These are phyloP conservation scores for Xylaria sp. DNA, from an alignment of 2,329 filamentous ascomycete genomes.

Conservation along the genomic window DNA sequence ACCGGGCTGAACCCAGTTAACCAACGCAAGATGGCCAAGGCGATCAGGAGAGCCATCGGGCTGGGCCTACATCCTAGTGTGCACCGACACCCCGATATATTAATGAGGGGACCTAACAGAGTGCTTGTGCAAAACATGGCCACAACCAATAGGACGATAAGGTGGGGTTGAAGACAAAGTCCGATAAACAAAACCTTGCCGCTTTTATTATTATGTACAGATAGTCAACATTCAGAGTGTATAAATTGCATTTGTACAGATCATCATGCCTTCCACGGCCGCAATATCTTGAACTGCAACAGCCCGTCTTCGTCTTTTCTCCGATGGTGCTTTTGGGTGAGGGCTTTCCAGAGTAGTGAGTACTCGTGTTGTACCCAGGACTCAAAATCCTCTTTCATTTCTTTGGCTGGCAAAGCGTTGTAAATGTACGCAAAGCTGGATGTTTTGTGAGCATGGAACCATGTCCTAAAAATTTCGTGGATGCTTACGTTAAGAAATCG, in stretches of 20 bases:
- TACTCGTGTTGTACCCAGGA: constrained; percentile 74
- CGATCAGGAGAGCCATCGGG: constrained; percentile 85
- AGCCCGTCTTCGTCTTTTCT: constrained; percentile 51
- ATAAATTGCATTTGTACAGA: too few relatives aligned
- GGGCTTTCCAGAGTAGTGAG: constrained; percentile 69
- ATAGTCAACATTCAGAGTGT: too few relatives aligned
- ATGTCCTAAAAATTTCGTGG: neutral
- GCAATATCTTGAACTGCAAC: constrained; percentile 55
- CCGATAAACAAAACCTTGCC: constrained; percentile 36
- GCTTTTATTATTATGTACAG: constrained; percentile 36
- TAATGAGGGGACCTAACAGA: constrained; percentile 49
- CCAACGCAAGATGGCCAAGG: constrained; percentile 91
- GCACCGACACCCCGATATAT: constrained; percentile 83
- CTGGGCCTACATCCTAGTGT: constrained; percentile 91
- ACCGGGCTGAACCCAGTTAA: constrained; percentile 87
- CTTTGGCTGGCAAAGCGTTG: constrained; percentile 71
- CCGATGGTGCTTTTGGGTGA: constrained; percentile 59
- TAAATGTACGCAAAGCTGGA: constrained; percentile 72
- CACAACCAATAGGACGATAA: constrained; percentile 20
- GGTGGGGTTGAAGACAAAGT: constrained; percentile 1
- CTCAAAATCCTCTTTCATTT: constrained; percentile 72
- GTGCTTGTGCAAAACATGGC: constrained; percentile 29
- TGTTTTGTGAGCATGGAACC: constrained; percentile 28
- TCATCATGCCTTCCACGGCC: constrained; percentile 55
- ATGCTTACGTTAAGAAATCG: constrained; percentile 37